A percentile compares a stretch with the other conserved stretches of the same genome.
These are phyloP conservation scores for Ogataea pini DNA, from an alignment of 805 yeast species.

Conservation along the genomic window DNA sequence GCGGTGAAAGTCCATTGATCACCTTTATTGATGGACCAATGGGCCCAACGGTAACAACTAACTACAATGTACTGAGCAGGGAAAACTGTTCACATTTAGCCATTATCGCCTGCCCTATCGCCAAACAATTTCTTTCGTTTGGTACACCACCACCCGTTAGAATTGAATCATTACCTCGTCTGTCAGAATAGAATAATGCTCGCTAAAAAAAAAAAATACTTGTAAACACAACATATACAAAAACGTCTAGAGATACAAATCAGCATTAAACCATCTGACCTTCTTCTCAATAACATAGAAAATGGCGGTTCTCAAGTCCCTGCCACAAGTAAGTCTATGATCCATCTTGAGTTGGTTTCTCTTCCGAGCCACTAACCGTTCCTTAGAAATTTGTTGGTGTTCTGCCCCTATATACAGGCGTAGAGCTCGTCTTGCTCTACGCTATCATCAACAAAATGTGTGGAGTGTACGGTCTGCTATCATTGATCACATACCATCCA, in stretches of 20 bases:
- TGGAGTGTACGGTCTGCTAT: slow-evolving; percentile 83
- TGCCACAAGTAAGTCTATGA: slow-evolving; percentile 24
- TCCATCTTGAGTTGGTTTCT: neutral
- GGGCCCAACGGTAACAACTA: too few species aligned
- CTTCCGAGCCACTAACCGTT: slow-evolving; percentile 3
- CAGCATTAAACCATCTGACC: slow-evolving; percentile 6
- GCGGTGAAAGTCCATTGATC: too few species aligned
- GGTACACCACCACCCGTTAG: neutral
- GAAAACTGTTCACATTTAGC: too few species aligned
- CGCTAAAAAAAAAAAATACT: neutral
- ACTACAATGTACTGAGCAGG: too few species aligned
- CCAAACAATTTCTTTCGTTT: too few species aligned
- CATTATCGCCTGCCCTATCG: too few species aligned
- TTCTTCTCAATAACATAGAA: neutral
- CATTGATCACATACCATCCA: slow-evolving; percentile 88
- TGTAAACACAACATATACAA: neutral
- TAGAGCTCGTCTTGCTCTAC: slow-evolving; percentile 73
- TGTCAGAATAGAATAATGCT: neutral
- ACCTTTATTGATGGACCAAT: too few species aligned
- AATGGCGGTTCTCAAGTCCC: slow-evolving; percentile 19
- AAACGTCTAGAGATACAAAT: neutral
- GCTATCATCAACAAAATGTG: slow-evolving; percentile 85
- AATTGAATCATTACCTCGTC: neutral
- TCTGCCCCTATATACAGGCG: slow-evolving; percentile 83
- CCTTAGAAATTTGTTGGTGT: slow-evolving; percentile 23